Conservation (phyloP, 2,329 filamentous ascomycete species). For the Monosporascus sp. region DNA sequence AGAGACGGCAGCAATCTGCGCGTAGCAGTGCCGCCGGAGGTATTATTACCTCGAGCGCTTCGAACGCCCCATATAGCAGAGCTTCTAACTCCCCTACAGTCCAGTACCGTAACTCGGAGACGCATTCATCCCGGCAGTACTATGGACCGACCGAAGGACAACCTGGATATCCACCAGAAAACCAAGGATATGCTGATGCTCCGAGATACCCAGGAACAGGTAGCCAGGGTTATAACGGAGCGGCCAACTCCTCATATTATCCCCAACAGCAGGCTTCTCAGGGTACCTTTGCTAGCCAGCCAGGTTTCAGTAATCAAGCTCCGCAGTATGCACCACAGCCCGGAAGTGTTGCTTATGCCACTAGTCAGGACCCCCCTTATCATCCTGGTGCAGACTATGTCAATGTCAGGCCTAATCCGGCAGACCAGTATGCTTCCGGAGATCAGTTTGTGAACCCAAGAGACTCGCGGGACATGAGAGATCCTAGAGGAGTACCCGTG, state of each 20-base stretch:
- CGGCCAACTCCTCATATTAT: conserved; percentile 31
- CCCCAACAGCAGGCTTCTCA: conserved; percentile 24
- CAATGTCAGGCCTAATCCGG: conserved; percentile 6
- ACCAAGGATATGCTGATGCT: conserved; percentile 35
- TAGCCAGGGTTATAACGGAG: conserved; percentile 43
- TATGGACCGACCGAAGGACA: conserved; percentile 36
- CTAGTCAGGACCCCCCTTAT: conserved; percentile 24
- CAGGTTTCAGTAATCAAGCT: conserved; percentile 21
- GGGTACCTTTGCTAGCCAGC: conserved; percentile 23
- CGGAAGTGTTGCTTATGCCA: conserved; percentile 19
- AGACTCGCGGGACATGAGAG: conserved; percentile 14
- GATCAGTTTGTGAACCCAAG: conserved; percentile 20
- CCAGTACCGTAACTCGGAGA: conserved; percentile 52
- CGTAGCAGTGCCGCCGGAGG: conserved; percentile 50
- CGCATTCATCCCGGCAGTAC: conserved; percentile 39
- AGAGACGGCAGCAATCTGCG: conserved; percentile 50
- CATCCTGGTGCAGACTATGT: conserved; percentile 24
- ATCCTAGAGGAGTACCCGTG: conserved; percentile 22
- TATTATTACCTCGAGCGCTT: conserved; percentile 50
- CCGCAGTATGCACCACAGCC: conserved; percentile 21
- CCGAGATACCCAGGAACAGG: conserved; percentile 47
- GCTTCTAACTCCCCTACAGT: conserved; percentile 56
- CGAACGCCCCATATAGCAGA: conserved; percentile 42
- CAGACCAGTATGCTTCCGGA: background rate
- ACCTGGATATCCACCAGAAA: conserved; percentile 26